Evolutionary conservation across 1,284 basidiomycete species (phyloP).

Genomic region (Exsudoporus floridanus): DNA sequence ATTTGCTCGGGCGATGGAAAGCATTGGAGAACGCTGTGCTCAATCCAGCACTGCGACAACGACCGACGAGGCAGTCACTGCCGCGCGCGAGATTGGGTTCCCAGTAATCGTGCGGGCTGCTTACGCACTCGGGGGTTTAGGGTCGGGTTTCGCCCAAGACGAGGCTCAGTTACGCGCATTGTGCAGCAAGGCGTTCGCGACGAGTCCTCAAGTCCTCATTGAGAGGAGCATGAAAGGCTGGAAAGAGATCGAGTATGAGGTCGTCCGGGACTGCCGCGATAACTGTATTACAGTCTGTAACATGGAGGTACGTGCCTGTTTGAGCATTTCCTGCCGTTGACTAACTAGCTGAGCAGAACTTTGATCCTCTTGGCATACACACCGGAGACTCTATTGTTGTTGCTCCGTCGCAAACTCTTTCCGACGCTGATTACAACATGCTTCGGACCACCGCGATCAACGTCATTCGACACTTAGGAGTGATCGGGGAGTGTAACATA

Average conservation of each 20-base stretch:
- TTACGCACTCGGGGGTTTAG: constrained; percentile 93
- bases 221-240: constrained; percentile 99
- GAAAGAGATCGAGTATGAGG: constrained; percentile 99
- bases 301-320: constrained; percentile 81
- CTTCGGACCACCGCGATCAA: constrained; percentile 97
- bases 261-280: constrained; percentile 96
- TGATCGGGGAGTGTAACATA: constrained; percentile 98
- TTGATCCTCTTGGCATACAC: constrained; percentile 97
- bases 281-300: constrained; percentile 99
- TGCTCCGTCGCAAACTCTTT: constrained; percentile 96
- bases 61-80: constrained; percentile 79
- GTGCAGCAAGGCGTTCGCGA: constrained; percentile 94
- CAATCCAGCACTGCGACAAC: constrained; percentile 84
- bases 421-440: constrained; percentile 99
- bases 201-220: constrained; percentile 94
- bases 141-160: constrained; percentile 92
- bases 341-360: constrained; percentile 64
- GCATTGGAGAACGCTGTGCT: constrained; percentile 95
- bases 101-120: constrained; percentile 97
- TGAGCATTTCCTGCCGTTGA: neutral
- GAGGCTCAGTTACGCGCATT: constrained; percentile 85
- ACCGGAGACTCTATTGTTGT: constrained; percentile 99
- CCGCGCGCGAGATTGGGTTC: constrained; percentile 90
- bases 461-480: constrained; percentile 95
- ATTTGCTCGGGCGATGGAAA: constrained; percentile 93